Conservation (phyloP, 1,284 basidiomycete species). For the Ganoderma lingzhi region DNA sequence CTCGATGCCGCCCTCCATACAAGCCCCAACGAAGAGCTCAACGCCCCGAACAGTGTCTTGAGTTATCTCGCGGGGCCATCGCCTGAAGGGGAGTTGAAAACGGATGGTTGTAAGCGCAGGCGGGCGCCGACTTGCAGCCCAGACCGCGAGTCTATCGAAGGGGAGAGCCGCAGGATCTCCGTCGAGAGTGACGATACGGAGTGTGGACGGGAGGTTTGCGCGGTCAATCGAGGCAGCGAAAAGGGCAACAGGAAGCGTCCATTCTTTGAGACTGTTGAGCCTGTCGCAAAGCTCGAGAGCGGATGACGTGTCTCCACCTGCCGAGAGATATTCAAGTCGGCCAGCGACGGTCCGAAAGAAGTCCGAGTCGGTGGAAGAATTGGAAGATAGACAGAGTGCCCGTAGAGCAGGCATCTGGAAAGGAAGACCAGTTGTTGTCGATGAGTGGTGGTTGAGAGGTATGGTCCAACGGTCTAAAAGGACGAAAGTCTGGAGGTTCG, state of each 20-base stretch:
- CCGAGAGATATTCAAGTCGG: not conserved
- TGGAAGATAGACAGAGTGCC: not conserved
- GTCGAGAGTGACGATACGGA: conserved; percentile 15
- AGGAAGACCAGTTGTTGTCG: not conserved
- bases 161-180: conserved; percentile 15
- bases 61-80: not conserved
- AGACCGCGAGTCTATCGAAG: conserved; percentile 5
- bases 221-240: not conserved
- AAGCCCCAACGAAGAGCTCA: not conserved
- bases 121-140: conserved; percentile 6
- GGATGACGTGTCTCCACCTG: not conserved
- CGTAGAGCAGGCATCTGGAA: not conserved
- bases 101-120: conserved; percentile 23
- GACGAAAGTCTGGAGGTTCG: not conserved
- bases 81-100: conserved; percentile 21
- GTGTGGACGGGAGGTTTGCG: conserved; percentile 2
- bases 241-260: conserved; percentile 18
- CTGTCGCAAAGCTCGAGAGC: conserved; percentile 15
- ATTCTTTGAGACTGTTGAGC: conserved; percentile 24
- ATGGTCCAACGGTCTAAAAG: not conserved
- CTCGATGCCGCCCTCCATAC: conserved; percentile 15
- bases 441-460: not conserved
- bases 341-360: conserved; percentile 4
- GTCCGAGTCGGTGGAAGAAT: not conserved
- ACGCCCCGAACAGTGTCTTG: not conserved